Conservation (phyloP, 352 stramenopile genomes). For the Phytopythium chamaehyphon region DNA sequence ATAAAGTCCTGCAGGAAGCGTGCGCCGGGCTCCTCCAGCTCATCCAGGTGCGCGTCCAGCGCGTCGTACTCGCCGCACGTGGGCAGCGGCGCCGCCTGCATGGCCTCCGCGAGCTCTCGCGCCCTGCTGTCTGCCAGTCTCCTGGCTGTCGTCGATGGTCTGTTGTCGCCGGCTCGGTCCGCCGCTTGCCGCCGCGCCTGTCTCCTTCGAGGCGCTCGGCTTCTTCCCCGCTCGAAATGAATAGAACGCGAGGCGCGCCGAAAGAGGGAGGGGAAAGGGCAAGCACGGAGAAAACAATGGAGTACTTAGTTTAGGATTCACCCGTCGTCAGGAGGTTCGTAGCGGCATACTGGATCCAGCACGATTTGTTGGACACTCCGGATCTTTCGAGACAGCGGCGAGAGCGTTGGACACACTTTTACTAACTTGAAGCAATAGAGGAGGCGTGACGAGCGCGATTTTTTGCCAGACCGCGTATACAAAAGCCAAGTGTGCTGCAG, state of each 20-base stretch:
- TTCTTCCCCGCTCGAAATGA: background rate
- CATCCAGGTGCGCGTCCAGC: conserved; percentile 65
- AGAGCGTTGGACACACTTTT: conserved; percentile 4
- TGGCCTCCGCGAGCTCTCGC: conserved; percentile 12
- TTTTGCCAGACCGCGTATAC: too few relatives aligned
- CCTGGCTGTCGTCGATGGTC: too few relatives aligned
- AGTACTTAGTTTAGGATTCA: conserved; percentile 5
- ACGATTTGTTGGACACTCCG: conserved; percentile 26
- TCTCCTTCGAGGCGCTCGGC: too few relatives aligned
- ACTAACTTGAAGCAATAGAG: too few relatives aligned
- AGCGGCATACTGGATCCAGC: too few relatives aligned
- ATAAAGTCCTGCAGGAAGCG: conserved; percentile 74
- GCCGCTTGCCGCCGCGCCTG: too few relatives aligned
- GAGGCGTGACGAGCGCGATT: too few relatives aligned
- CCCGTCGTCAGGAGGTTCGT: too few relatives aligned
- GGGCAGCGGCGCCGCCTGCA: conserved; percentile 50
- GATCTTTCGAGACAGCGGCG: conserved; percentile 19
- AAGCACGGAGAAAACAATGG: too few relatives aligned
- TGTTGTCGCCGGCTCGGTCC: too few relatives aligned
- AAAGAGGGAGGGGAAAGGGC: background rate
- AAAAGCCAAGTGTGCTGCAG: too few relatives aligned
- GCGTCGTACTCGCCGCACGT: conserved; percentile 63
- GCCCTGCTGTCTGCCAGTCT: background rate
- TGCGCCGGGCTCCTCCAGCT: conserved; percentile 60
- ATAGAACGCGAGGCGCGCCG: background rate